Evolutionary conservation across 805 yeast genomes (phyloP).

Genomic region (Cyberlindnera meyerae): DNA sequence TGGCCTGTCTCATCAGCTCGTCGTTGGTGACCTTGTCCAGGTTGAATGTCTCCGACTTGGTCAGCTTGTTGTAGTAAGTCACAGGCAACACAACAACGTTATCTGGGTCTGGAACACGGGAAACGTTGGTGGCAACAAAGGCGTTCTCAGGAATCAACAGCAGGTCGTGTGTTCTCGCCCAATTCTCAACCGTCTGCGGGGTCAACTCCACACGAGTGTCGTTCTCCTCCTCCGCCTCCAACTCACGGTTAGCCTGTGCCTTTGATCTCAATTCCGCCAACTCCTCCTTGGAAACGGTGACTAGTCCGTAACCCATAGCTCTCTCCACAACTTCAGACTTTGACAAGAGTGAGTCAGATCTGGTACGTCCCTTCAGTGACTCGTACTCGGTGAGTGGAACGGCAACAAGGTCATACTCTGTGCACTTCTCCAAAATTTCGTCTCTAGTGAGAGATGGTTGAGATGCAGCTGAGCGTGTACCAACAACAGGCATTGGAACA

Average conservation of each 20-base stretch:
- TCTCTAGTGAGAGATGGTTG: constrained; percentile 6
- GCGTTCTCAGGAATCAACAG: constrained; percentile 55
- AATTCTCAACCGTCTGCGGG: constrained; percentile 10
- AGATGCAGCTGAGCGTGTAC: neutral
- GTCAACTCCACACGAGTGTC: constrained; percentile 1
- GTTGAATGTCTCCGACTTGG: constrained; percentile 39
- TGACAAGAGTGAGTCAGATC: constrained; percentile 9
- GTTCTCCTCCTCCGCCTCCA: neutral
- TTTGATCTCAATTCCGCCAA: constrained; percentile 27
- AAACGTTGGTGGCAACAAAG: constrained; percentile 58
- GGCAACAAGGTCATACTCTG: constrained; percentile 30
- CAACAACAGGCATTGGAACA: constrained; percentile 3
- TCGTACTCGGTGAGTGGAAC: constrained; percentile 7
- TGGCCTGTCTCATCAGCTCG: constrained; percentile 40
- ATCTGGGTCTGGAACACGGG: constrained; percentile 46
- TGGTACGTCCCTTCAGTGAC: neutral
- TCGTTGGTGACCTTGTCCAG: constrained; percentile 44
- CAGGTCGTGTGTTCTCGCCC: constrained; percentile 43
- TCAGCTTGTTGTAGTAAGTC: constrained; percentile 55
- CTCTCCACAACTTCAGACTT: constrained; percentile 17
- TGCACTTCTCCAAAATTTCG: constrained; percentile 12
- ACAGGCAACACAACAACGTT: constrained; percentile 62
- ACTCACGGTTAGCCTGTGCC: constrained; percentile 12
- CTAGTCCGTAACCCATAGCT: constrained; percentile 32
- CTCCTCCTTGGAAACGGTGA: constrained; percentile 33